Base-by-base conservation (phyloP, 441 rosid genomes). In the Erodium trifolium region DNA sequence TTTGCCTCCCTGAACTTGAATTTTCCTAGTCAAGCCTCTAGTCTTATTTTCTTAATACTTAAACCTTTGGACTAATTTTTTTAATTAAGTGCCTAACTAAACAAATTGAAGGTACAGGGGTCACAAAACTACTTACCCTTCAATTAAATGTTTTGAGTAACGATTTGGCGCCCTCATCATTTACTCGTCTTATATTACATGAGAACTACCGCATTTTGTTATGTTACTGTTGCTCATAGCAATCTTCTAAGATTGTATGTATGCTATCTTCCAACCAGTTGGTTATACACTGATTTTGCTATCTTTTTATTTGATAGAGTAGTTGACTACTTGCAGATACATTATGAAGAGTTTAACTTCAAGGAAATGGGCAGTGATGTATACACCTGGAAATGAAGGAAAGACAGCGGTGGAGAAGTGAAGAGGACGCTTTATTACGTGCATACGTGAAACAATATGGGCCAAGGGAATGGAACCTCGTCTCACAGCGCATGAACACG, bases 381-480 rank as follows among this genome's bases (percentile, higher is more conserved):
- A 66, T 81, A 71, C 81, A 71, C 72, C 71, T 81, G 90, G 92
- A 87, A 84, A 94, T 94, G 99, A 92, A 92, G 86, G 98, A 94
- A 84, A 94, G 97, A 82, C 99, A 94, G 82, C 96, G 98, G 67
- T 94, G 99, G 98, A 88, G 91, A 82, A 79, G 89, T 88, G 99
- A 94, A 83, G 97, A 92, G 84, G 99, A 94, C 78, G 87, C 94
- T 66, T 83, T 94, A 49, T 73, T 94, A 79, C 86, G 90, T 71
- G 85, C 97, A 9, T 94, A 94, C 67, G 99, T 94, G 43, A 92
- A 90, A 72, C 97, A 90, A 71, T 90, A 89, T 74, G 99, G 97
- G 68, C 93, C 96, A 0, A 88, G 94, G 75, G 99, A 94, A 81
- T 94, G 99, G 99, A 86, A 87, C 74, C 96, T 90, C 55, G 92